A percentile compares a stretch with the other conserved stretches of the same genome.
Evolutionary conservation across 1,139 yeast genomes (phyloP).

Genomic region (Hansenula lynferdii): DNA sequence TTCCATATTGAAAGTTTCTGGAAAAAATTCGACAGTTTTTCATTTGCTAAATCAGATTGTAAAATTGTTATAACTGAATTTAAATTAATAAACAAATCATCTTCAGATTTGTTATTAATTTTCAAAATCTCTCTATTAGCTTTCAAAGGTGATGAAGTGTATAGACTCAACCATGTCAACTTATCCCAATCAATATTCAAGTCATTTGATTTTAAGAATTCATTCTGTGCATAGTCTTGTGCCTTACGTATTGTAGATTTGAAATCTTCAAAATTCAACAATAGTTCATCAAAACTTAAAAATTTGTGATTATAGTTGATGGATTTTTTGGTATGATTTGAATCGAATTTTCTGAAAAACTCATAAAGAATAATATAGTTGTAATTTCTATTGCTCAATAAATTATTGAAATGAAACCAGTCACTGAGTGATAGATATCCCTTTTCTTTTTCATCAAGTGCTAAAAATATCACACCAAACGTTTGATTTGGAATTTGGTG

Average conservation of each 20-base stretch:
- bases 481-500: constrained; percentile 29
- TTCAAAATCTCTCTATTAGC: constrained; percentile 14
- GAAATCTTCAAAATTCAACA: constrained; percentile 26
- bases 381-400: constrained; percentile 53
- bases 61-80: constrained; percentile 31
- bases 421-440: constrained; percentile 58
- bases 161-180: constrained; percentile 23
- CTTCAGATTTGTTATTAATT: not conserved
- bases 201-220: constrained; percentile 22
- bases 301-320: constrained; percentile 34
- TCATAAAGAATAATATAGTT: constrained; percentile 53
- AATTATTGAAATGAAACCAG: constrained; percentile 53
- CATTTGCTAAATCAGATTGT: constrained; percentile 31
- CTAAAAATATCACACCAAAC: constrained; percentile 51
- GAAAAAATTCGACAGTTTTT: constrained; percentile 26
- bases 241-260: constrained; percentile 27
- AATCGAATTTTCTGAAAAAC: constrained; percentile 38
- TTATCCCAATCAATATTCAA: constrained; percentile 30
- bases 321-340: constrained; percentile 25
- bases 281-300: constrained; percentile 32
- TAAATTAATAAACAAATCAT: constrained; percentile 18
- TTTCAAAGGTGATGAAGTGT: constrained; percentile 22
- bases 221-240: constrained; percentile 27
- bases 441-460: constrained; percentile 58
- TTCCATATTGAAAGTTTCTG: constrained; percentile 24